A percentile compares a stretch with the other conserved stretches of the same genome.
These are phyloP conservation scores for Fusarium sp. DNA, from an alignment of 2,329 filamentous ascomycete genomes.

Conservation along the genomic window DNA sequence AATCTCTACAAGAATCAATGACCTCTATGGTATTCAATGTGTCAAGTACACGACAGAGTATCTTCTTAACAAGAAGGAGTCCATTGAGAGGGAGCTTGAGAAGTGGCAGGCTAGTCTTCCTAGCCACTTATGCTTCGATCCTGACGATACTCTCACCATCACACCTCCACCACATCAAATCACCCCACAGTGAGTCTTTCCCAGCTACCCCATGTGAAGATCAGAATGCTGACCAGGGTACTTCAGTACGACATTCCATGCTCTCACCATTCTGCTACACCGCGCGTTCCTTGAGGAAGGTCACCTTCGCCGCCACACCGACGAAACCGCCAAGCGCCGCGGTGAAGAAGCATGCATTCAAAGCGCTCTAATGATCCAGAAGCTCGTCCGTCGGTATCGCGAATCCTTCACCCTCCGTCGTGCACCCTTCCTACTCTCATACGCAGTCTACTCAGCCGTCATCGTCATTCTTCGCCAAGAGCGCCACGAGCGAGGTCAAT, in stretches of 20 bases:
- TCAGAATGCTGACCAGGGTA: slow-evolving; percentile 10
- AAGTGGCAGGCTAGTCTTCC: slow-evolving; percentile 45
- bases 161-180: slow-evolving; percentile 48
- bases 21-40: slow-evolving; percentile 45
- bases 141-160: slow-evolving; percentile 42
- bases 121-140: slow-evolving; percentile 45
- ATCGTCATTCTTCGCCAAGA: slow-evolving; percentile 50
- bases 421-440: slow-evolving; percentile 56
- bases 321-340: slow-evolving; percentile 41
- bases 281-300: slow-evolving; percentile 56
- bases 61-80: slow-evolving; percentile 43
- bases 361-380: slow-evolving; percentile 53
- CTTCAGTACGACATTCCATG: slow-evolving; percentile 52
- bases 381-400: slow-evolving; percentile 52
- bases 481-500: slow-evolving; percentile 46
- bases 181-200: slow-evolving; percentile 45
- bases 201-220: background rate
- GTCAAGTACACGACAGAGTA: slow-evolving; percentile 45
- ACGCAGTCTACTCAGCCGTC: slow-evolving; percentile 54
- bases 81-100: slow-evolving; percentile 44
- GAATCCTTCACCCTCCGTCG: slow-evolving; percentile 54
- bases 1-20: slow-evolving; percentile 46
- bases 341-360: slow-evolving; percentile 47
- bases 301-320: slow-evolving; percentile 46
- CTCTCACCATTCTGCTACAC: slow-evolving; percentile 58